Conservation (phyloP, 805 yeast species). For the Kluyveromyces nonfermentans region DNA sequence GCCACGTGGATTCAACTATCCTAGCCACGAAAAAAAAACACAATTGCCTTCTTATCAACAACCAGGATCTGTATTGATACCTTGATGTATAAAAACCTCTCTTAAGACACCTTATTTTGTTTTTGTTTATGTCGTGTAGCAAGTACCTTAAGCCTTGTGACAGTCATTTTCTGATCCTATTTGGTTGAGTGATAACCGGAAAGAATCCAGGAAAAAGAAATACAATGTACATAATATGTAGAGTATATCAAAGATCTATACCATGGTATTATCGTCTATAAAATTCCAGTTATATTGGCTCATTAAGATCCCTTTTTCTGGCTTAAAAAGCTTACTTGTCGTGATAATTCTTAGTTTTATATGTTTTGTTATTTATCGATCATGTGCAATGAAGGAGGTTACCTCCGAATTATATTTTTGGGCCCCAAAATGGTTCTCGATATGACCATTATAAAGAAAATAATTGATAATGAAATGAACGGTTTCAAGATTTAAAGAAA, state of each 20-base stretch:
- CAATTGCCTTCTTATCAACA: not conserved
- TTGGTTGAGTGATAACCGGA: not conserved
- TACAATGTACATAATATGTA: no score
- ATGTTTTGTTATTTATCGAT: not conserved
- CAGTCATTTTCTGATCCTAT: not conserved
- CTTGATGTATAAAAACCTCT: not conserved
- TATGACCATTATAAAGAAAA: not conserved
- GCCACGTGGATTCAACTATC: not conserved
- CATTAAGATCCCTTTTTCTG: no score
- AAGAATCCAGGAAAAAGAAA: not conserved
- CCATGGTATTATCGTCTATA: no score
- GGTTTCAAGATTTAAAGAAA: no score
- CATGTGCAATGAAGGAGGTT: no score
- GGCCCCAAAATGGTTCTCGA: not conserved
- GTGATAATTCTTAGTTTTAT: not conserved
- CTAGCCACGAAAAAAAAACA: not conserved
- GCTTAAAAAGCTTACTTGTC: no score
- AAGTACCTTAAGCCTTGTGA: no score
- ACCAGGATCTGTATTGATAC: not conserved
- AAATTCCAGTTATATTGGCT: no score
- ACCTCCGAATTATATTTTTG: no score
- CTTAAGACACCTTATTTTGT: not conserved
- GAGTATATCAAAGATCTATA: no score
- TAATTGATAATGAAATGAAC: no score
- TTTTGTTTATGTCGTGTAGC: no score